phyloP scores from a whole-genome alignment of 768 basidiomycete genomes.

The Russula virescens region DNA sequence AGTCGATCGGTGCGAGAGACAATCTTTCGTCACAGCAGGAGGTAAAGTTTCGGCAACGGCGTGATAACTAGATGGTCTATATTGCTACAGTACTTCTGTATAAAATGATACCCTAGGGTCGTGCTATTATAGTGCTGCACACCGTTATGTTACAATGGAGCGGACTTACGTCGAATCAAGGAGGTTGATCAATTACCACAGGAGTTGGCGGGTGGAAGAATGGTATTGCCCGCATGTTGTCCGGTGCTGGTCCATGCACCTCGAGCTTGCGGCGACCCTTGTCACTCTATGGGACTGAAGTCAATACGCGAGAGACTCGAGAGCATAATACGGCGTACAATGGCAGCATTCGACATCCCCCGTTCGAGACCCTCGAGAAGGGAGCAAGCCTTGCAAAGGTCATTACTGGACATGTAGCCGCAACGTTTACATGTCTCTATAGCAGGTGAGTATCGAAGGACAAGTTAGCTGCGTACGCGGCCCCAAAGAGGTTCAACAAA shows the following conservation, averaged over 20 bases:
- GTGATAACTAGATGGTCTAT: not conserved
- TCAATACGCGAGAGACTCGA: slow-evolving; percentile 14
- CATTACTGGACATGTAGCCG: slow-evolving; percentile 93
- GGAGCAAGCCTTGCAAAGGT: slow-evolving; percentile 93
- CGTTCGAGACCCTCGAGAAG: slow-evolving; percentile 86
- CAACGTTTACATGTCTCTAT: slow-evolving; percentile 87
- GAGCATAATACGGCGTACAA: slow-evolving; percentile 40
- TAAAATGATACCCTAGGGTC: not conserved
- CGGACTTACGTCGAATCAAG: not conserved
- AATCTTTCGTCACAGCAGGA: slow-evolving; percentile 32
- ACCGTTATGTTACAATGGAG: not conserved
- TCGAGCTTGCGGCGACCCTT: slow-evolving; percentile 58
- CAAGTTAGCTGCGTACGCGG: not conserved
- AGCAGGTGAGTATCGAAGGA: too few species aligned
- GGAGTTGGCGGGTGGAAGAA: slow-evolving; percentile 44
- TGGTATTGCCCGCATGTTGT: slow-evolving; percentile 74
- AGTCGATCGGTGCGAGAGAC: slow-evolving; percentile 48
- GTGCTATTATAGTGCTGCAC: not conserved
- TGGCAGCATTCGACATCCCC: slow-evolving; percentile 44
- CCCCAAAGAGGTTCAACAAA: not conserved
- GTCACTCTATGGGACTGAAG: slow-evolving; percentile 47
- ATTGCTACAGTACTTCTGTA: not conserved
- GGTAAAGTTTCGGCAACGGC: slow-evolving; percentile 17
- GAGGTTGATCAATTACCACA: slow-evolving; percentile 26
- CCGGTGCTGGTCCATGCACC: slow-evolving; percentile 51